Percentiles rank a stretch among this genome's conserved stretches.
Conservation (phyloP, 805 yeast species). For the Saccharomycopsis fibuligera region DNA sequence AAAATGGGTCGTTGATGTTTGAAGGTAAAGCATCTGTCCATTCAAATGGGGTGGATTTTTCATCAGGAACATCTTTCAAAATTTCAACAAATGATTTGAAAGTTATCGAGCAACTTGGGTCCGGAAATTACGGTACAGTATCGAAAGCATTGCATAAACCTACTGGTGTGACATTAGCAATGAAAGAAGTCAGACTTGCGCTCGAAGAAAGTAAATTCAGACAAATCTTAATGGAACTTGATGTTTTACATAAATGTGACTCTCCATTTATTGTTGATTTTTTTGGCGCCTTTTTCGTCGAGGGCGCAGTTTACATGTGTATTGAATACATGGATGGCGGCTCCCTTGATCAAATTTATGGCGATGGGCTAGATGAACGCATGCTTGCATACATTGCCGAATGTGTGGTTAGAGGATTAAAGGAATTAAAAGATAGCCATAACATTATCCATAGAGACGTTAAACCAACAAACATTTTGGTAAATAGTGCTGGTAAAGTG, state of each 20-base stretch:
- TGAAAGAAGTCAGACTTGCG: constrained; percentile 93
- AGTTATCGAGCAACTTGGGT: constrained; percentile 81
- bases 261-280: constrained; percentile 92
- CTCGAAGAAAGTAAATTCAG: constrained; percentile 89
- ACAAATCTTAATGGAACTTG: constrained; percentile 94
- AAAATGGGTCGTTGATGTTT: constrained; percentile 86
- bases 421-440: constrained; percentile 79
- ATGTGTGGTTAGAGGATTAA: constrained; percentile 74
- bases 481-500: constrained; percentile 77
- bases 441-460: constrained; percentile 95
- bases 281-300: constrained; percentile 95
- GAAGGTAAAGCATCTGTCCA: constrained; percentile 90
- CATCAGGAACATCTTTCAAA: constrained; percentile 79
- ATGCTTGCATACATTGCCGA: constrained; percentile 75
- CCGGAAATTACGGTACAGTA: constrained; percentile 96
- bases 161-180: constrained; percentile 88
- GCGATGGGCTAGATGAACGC: constrained; percentile 67
- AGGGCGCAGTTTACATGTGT: constrained; percentile 97
- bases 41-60: constrained; percentile 86
- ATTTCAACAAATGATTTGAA: constrained; percentile 81
- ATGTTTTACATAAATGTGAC: constrained; percentile 83
- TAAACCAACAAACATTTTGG: constrained; percentile 89
- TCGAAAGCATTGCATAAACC: constrained; percentile 90
- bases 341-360: constrained; percentile 80
- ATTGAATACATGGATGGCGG: constrained; percentile 98